A percentile compares a stretch with the other conserved stretches of the same genome.
Evolutionary conservation across 2,329 filamentous ascomycete genomes (phyloP).

Genomic region (Arthrobotrys sinensis): DNA sequence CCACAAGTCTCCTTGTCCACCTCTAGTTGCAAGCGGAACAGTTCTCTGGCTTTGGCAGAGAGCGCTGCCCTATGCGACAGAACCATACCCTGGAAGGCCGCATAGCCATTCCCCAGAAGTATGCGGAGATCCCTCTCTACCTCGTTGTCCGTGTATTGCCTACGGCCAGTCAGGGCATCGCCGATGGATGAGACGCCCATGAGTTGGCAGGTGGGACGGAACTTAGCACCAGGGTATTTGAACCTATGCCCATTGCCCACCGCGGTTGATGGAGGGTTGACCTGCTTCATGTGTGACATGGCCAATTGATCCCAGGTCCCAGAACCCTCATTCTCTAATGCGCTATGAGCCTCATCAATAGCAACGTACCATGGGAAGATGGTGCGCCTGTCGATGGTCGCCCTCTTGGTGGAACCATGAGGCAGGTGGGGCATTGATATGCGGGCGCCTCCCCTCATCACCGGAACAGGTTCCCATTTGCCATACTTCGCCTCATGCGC

Average conservation of each 20-base stretch:
- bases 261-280: not conserved
- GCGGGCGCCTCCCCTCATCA: not conserved
- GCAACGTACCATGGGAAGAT: constrained; percentile 10
- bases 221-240: constrained; percentile 8
- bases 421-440: not conserved
- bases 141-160: not conserved
- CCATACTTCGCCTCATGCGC: not conserved
- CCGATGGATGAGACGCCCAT: not conserved
- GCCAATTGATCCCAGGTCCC: not conserved
- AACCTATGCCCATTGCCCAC: constrained; percentile 3
- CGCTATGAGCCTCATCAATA: not conserved
- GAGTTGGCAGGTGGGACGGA: not conserved
- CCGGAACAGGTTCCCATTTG: not conserved
- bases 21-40: not conserved
- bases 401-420: not conserved
- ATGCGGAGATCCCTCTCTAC: not conserved
- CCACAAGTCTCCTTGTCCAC: not conserved
- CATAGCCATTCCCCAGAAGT: constrained; percentile 3
- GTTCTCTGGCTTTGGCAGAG: not conserved
- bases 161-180: not conserved
- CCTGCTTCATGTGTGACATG: not conserved
- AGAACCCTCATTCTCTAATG: constrained; percentile 1
- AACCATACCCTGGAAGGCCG: constrained; percentile 5
- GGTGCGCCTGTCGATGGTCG: not conserved
- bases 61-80: constrained; percentile 1